A percentile compares a stretch with the other conserved stretches of the same genome.
These are phyloP conservation scores for Diutina pseudorugosa DNA, from an alignment of 1,139 yeast species.

Conservation along the genomic window DNA sequence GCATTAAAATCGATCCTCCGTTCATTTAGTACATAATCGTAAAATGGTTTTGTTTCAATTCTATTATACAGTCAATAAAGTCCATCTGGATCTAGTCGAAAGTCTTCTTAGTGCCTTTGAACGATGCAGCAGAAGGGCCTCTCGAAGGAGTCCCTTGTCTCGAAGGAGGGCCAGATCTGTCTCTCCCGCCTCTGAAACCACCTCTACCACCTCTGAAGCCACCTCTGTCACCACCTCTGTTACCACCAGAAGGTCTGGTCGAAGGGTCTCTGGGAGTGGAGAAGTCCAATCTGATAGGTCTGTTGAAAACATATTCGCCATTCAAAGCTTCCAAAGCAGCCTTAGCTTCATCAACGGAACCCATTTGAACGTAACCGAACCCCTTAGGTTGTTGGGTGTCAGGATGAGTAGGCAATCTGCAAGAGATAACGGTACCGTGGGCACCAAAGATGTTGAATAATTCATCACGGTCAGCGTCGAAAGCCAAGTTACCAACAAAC, in stretches of 20 bases:
- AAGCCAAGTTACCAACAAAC: constrained; percentile 90
- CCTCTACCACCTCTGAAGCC: constrained; percentile 18
- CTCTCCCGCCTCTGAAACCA: constrained; percentile 20
- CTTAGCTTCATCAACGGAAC: constrained; percentile 80
- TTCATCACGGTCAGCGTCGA: constrained; percentile 73
- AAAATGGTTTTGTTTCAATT: background rate
- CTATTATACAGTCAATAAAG: constrained; percentile 7
- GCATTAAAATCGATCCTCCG: background rate
- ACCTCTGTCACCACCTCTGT: constrained; percentile 26
- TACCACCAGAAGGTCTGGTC: constrained; percentile 12
- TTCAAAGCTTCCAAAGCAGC: constrained; percentile 78
- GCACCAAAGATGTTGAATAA: constrained; percentile 62
- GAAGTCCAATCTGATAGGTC: constrained; percentile 90
- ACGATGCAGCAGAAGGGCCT: constrained; percentile 23
- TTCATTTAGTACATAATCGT: no score
- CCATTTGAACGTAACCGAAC: constrained; percentile 92
- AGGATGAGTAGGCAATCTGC: constrained; percentile 95
- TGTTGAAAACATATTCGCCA: constrained; percentile 82
- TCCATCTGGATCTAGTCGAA: constrained; percentile 44
- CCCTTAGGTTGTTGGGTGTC: constrained; percentile 99
- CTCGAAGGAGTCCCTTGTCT: constrained; percentile 32
- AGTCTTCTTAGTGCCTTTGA: constrained; percentile 69
- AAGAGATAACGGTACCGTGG: constrained; percentile 73
- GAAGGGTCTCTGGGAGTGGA: constrained; percentile 74
- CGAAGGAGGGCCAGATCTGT: constrained; percentile 28